Evolutionary conservation across 2,329 filamentous ascomycete species (phyloP).

Genomic region (Aspergillus pseudoglaucus): DNA sequence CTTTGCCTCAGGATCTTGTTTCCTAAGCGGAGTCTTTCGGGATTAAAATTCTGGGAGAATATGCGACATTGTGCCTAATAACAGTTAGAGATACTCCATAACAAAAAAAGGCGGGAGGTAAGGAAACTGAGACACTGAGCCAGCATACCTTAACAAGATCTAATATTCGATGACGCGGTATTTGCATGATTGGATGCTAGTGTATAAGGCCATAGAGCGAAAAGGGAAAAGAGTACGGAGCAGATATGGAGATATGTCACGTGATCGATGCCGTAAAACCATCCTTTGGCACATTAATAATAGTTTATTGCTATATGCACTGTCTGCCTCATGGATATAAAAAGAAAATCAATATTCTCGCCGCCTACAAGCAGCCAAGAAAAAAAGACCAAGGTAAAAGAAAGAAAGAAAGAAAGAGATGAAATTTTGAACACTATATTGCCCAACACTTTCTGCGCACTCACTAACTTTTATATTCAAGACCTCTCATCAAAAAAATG

Average conservation of each 20-base stretch:
- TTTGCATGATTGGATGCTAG: conserved; percentile 38
- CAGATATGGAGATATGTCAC: neutral
- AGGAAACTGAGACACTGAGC: neutral
- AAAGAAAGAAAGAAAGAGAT: neutral
- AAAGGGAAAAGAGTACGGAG: neutral
- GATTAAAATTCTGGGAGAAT: conserved; percentile 89
- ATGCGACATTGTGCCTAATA: conserved; percentile 77
- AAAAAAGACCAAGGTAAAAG: conserved; percentile 16
- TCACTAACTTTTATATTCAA: neutral
- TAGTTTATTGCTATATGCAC: neutral
- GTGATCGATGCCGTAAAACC: neutral
- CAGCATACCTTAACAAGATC: conserved; percentile 69
- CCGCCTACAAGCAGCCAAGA: neutral
- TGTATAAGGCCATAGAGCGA: neutral
- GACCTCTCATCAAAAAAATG: neutral
- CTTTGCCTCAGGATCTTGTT: conserved; percentile 90
- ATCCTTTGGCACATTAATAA: neutral
- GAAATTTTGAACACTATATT: neutral
- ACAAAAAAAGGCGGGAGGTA: neutral
- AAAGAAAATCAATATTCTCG: conserved; percentile 16
- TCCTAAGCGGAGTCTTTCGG: conserved; percentile 70
- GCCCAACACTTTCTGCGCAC: neutral
- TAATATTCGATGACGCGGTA: conserved; percentile 47
- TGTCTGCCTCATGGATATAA: conserved; percentile 18
- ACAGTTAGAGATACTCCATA: neutral